Evolutionary conservation across 2,329 filamentous ascomycete species (phyloP).

Genomic region (Penicillium corylophilum): DNA sequence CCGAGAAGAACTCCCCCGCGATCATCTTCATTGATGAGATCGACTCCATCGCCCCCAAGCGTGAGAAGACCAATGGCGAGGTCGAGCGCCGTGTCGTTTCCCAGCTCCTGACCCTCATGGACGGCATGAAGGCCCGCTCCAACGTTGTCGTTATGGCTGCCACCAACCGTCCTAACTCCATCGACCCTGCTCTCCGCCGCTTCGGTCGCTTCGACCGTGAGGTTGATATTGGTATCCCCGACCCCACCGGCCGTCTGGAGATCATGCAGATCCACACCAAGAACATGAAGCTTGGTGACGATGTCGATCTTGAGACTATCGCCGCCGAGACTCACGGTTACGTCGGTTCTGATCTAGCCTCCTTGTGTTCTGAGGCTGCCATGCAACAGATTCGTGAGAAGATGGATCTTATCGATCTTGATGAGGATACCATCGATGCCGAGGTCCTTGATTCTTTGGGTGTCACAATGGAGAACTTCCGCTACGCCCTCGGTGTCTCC

Average conservation of each 20-base stretch:
- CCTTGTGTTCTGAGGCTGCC: constrained; percentile 96
- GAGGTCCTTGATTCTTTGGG: constrained; percentile 97
- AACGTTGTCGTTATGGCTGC: constrained; percentile 99
- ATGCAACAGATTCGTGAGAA: constrained; percentile 99
- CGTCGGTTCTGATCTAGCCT: constrained; percentile 96
- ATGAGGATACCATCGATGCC: constrained; percentile 98
- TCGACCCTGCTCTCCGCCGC: constrained; percentile 94
- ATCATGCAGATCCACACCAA: constrained; percentile 99
- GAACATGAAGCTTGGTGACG: constrained; percentile 99
- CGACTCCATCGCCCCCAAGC: constrained; percentile 97
- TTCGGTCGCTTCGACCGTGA: constrained; percentile 99
- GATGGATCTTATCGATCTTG: constrained; percentile 99
- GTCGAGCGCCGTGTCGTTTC: constrained; percentile 98
- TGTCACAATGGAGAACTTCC: constrained; percentile 99
- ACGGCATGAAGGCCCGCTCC: constrained; percentile 98
- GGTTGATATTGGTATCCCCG: constrained; percentile 96
- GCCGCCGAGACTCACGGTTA: constrained; percentile 98
- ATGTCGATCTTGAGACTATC: constrained; percentile 95
- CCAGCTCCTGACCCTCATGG: constrained; percentile 95
- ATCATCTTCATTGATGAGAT: constrained; percentile 99
- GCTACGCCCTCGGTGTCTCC: constrained; percentile 93
- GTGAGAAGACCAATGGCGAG: constrained; percentile 99
- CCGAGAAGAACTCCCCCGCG: constrained; percentile 97
- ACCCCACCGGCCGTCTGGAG: constrained; percentile 96
- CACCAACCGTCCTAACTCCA: constrained; percentile 97